Base-by-base conservation (phyloP, 169 alveolate species). In the Eimeria sp. region DNA sequence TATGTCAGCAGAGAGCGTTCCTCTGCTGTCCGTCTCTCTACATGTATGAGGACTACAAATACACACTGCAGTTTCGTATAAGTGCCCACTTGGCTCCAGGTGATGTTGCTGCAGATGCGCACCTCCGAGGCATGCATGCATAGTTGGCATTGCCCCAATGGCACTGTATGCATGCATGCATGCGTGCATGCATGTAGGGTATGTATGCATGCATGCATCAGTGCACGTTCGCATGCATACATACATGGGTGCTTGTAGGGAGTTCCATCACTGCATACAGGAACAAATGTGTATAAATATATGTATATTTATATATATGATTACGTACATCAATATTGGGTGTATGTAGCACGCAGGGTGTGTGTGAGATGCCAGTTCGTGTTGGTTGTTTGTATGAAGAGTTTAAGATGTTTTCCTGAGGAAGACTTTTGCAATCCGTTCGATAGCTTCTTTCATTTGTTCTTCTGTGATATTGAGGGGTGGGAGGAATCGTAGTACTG, bases 401-500 rank as follows among this genome's bases (percentile, higher is more conserved):
- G 61, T 3, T 54, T 54, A 54, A 7, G 61, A 54, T 7, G 61
- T 54, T 89, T 97, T 94, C 27, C 95, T 93, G 67, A 94, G 89
- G 76, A 98, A 40, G 22, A 97, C 95, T 54, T 97, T 92, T 30
- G 78, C n/a, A 88, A 98, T 98, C 4, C 97, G 96, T 34, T 94
- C 95, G 75, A 96, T 54, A 18, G 99, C 99, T 34, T 97, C 98
- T 61, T 96, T 97, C 43, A 98, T 61, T 89, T 98, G 98, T 45
- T 95, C 96, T 61, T 97, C 97, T 25, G 98, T 97, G 84, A 98
- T 98, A 61, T 97, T 97, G 58, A 99, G 95, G 5, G 99, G 99
- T 5, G 99, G 99, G 7, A 99, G 97, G 58, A 99, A 97, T 78
- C 99, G 99, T 27, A 99, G 91, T 4, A 98, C 98, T 87, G 97